Conservation (phyloP, 2,329 filamentous ascomycete species). For the Colletotrichum tofieldiae region DNA sequence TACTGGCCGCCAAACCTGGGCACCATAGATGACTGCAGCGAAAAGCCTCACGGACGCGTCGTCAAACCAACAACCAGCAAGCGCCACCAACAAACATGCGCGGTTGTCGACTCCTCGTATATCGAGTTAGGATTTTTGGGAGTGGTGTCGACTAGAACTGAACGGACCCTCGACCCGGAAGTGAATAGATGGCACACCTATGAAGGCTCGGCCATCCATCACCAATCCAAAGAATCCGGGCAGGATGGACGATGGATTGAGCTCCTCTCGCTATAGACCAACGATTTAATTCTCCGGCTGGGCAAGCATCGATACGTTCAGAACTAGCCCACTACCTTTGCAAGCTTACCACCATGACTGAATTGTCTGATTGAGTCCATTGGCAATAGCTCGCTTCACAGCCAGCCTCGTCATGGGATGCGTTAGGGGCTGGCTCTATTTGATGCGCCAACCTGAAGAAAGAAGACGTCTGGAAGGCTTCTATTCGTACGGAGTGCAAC, state of each 20-base stretch:
- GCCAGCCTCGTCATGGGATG: background rate
- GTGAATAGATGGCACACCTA: constrained; percentile 5
- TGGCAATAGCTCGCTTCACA: constrained; percentile 14
- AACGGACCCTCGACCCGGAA: background rate
- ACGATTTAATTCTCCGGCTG: constrained; percentile 23
- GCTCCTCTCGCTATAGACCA: constrained; percentile 12
- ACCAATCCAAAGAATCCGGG: constrained; percentile 1
- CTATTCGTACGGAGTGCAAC: constrained; percentile 30
- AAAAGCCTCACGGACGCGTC: constrained; percentile 25
- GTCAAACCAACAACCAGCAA: constrained; percentile 26
- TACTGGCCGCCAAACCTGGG: constrained; percentile 12
- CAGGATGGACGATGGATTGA: constrained; percentile 12
- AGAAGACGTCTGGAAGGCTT: constrained; percentile 38
- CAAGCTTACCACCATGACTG: constrained; percentile 24
- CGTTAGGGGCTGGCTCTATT: constrained; percentile 3
- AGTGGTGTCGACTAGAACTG: background rate
- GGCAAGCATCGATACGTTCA: constrained; percentile 26
- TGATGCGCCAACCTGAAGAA: constrained; percentile 11
- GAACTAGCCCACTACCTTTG: background rate
- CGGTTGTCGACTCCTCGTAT: constrained; percentile 9
- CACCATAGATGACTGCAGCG: constrained; percentile 28
- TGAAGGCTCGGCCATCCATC: constrained; percentile 5
- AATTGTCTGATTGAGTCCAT: constrained; percentile 11
- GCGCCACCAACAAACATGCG: constrained; percentile 23
- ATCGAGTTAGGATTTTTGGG: constrained; percentile 14